Percentiles rank a stretch among this genome's conserved stretches.
These are phyloP conservation scores for Lactarius trivialis DNA, from an alignment of 768 basidiomycete genomes.

Conservation along the genomic window DNA sequence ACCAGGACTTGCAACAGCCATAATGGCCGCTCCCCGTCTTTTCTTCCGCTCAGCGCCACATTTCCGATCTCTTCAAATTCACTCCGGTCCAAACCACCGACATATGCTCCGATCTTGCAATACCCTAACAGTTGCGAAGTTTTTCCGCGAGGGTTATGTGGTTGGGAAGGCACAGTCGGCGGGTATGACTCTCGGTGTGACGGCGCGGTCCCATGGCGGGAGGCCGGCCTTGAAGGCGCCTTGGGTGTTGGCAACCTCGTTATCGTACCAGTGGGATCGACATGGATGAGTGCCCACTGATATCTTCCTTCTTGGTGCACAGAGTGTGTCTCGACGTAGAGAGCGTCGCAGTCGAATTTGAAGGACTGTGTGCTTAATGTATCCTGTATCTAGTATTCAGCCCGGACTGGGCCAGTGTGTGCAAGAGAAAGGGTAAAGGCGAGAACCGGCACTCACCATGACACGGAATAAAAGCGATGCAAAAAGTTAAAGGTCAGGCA, in stretches of 20 bases:
- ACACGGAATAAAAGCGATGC: not conserved
- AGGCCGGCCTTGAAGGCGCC: constrained; percentile 14
- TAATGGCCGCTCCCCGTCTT: constrained; percentile 9
- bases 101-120: constrained; percentile 19
- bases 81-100: constrained; percentile 10
- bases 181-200: constrained; percentile 14
- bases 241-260: constrained; percentile 15
- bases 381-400: constrained; percentile 1
- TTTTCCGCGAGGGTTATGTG: constrained; percentile 2
- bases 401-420: not conserved
- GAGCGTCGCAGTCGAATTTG: constrained; percentile 21
- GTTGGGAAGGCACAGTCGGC: not conserved
- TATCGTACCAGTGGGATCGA: constrained; percentile 12
- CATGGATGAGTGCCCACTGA: constrained; percentile 19
- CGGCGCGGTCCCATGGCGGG: constrained; percentile 6
- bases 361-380: constrained; percentile 18
- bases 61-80: constrained; percentile 20
- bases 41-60: constrained; percentile 10
- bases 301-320: constrained; percentile 22
- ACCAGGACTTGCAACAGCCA: constrained; percentile 19
- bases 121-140: constrained; percentile 20
- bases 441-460: constrained; percentile 5
- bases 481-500: not conserved
- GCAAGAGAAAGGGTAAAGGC: not conserved
- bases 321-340: constrained; percentile 23